Evolutionary conservation across 2,329 filamentous ascomycete species (phyloP).

Genomic region (Polytolypa hystricis): DNA sequence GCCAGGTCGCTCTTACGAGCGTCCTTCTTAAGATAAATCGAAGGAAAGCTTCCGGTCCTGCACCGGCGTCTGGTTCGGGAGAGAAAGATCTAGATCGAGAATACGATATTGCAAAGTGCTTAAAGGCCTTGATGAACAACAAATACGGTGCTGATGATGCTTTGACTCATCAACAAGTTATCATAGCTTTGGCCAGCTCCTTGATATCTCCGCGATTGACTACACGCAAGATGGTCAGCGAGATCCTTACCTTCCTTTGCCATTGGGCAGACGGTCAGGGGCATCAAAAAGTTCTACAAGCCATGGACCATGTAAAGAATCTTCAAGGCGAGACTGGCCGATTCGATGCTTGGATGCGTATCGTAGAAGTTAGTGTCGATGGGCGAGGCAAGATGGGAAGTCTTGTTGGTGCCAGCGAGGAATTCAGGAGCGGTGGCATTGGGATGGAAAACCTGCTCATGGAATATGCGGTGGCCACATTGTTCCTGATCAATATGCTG

Average conservation of each 20-base stretch:
- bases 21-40: constrained; percentile 89
- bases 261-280: constrained; percentile 86
- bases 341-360: constrained; percentile 97
- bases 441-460: constrained; percentile 98
- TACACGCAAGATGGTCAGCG: constrained; percentile 87
- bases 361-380: constrained; percentile 93
- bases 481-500: constrained; percentile 94
- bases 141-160: constrained; percentile 97
- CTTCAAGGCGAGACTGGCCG: constrained; percentile 85
- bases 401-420: constrained; percentile 89
- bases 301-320: constrained; percentile 81
- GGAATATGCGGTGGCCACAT: constrained; percentile 93
- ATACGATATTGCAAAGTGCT: constrained; percentile 94
- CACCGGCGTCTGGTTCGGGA: constrained; percentile 45
- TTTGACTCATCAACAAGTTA: constrained; percentile 75
- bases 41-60: constrained; percentile 63
- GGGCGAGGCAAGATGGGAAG: constrained; percentile 98
- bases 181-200: constrained; percentile 75
- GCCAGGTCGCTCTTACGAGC: constrained; percentile 90
- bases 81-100: constrained; percentile 82
- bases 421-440: constrained; percentile 88
- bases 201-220: constrained; percentile 81
- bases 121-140: constrained; percentile 98
- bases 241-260: constrained; percentile 90
- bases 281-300: constrained; percentile 86